Base-by-base conservation (phyloP, 148 eudicot species). In the Amaranthus palmeri region DNA sequence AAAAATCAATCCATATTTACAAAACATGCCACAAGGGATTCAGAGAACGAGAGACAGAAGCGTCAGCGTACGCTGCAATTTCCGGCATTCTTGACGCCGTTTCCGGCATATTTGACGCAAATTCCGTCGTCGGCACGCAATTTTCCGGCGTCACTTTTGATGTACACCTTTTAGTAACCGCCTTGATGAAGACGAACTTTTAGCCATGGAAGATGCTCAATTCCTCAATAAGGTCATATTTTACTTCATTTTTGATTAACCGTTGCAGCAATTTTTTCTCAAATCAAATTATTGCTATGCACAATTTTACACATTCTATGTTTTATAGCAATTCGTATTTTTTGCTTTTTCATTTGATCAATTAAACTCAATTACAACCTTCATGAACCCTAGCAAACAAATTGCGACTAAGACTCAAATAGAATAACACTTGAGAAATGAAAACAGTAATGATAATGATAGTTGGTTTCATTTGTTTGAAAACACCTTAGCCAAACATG, bases 111-210 rank as follows among this genome's bases (percentile, higher is more conserved):
- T 80, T 83, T 89, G 97, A 78, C 81, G 14, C 86, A 87, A 82
- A 81, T 83, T 66, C 95, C 95, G 58, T 82, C 84, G 75, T 83
- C 89, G 71, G 83, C 83, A 50, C 75, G 80, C 78, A 76, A 79
- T 74, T 81, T 86, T 82, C 88, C 92, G 81, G 76, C 97, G 74
- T 82, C 91, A 74, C 72, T 74, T 62, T 69, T 89, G 40, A 82
- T 89, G 3, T 85, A 86, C 65, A 87, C 6, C 95, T 87, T 65
- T 79, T 84, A 77, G 69, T 87, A 3, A 83, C 80, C 54, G 81
- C 88, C 69, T 89, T 74, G 3, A 85, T 81, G 96, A 92, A 65
- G 97, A 92, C 67, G 96, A 92, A 70, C 88, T 86, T 52, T 88
- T 92, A 42, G 88, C 92, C 76, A 73, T 85, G 72, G 92, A 89